phyloP scores from a whole-genome alignment of 2,329 filamentous ascomycete genomes.

The Atkinsonella texensis region DNA sequence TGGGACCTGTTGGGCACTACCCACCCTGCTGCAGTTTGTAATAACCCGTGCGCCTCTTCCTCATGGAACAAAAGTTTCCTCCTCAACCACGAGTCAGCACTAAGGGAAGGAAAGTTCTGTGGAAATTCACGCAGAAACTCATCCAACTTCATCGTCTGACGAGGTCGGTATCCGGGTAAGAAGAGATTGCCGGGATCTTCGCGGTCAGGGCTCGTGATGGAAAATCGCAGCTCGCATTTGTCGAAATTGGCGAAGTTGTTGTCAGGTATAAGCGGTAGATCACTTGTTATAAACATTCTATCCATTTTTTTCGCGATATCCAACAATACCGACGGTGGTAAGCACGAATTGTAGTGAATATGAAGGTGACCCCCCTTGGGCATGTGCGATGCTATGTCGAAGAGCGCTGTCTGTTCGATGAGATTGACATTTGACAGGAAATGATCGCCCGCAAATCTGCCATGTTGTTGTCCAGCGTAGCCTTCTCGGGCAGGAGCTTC shows the following conservation, averaged over 20 bases:
- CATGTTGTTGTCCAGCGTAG: constrained; percentile 31
- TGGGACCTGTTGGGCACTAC: constrained; percentile 10
- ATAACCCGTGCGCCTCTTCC: constrained; percentile 42
- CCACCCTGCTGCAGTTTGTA: constrained; percentile 42
- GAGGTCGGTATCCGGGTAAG: constrained; percentile 30
- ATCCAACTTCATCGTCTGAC: constrained; percentile 30
- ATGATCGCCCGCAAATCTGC: constrained; percentile 39
- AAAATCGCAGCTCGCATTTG: constrained; percentile 50
- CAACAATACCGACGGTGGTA: constrained; percentile 48
- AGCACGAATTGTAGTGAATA: constrained; percentile 67
- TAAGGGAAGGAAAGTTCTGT: constrained; percentile 11
- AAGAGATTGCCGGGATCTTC: constrained; percentile 37
- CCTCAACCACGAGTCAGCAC: constrained; percentile 41
- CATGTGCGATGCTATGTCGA: constrained; percentile 42
- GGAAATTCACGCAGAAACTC: constrained; percentile 28
- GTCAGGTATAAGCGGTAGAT: constrained; percentile 29
- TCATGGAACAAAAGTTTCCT: constrained; percentile 51
- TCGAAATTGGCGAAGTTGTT: constrained; percentile 32
- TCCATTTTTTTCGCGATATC: constrained; percentile 40
- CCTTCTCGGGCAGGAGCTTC: constrained; percentile 20
- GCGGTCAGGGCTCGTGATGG: constrained; percentile 28
- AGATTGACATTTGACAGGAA: constrained; percentile 43
- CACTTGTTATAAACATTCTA: constrained; percentile 59
- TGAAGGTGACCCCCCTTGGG: constrained; percentile 66
- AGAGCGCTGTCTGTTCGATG: constrained; percentile 44